Evolutionary conservation across 2,329 filamentous ascomycete species (phyloP).

Genomic region (Escovopsis sp.): DNA sequence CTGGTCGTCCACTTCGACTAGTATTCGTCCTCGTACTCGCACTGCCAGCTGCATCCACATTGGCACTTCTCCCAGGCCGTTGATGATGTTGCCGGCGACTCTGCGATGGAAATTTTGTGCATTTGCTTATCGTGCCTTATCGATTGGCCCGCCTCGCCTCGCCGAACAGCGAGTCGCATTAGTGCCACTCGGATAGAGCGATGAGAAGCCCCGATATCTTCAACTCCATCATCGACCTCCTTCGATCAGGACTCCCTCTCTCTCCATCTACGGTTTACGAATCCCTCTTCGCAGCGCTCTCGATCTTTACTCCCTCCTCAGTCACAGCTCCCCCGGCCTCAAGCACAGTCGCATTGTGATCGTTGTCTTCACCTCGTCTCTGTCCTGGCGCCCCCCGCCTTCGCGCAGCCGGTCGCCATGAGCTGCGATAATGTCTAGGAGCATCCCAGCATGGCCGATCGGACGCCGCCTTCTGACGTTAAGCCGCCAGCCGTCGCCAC

Average conservation of each 20-base stretch:
- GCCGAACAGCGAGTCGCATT: constrained; percentile 1
- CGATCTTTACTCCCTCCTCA: background rate
- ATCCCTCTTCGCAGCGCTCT: too few relatives aligned
- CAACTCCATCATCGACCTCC: too few relatives aligned
- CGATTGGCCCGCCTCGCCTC: constrained; percentile 16
- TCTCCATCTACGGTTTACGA: too few relatives aligned
- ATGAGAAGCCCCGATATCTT: too few relatives aligned
- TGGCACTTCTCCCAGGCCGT: too few relatives aligned
- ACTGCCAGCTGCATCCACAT: too few relatives aligned
- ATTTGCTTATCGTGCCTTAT: constrained; percentile 24
- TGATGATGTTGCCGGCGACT: too few relatives aligned
- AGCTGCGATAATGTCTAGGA: constrained; percentile 26
- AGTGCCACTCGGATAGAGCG: too few relatives aligned
- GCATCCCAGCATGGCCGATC: constrained; percentile 20
- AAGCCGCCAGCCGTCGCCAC: constrained; percentile 9
- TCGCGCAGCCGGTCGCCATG: constrained; percentile 18
- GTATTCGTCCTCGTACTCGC: too few relatives aligned
- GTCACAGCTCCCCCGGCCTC: constrained; percentile 1
- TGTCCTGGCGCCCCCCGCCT: constrained; percentile 5
- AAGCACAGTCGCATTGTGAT: constrained; percentile 1
- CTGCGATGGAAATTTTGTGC: constrained; percentile 24
- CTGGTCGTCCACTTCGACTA: too few relatives aligned
- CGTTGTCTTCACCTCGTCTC: background rate
- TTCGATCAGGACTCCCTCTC: too few relatives aligned
- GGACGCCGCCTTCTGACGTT: constrained; percentile 19